phyloP scores from a whole-genome alignment of 805 yeast genomes.

The Ogataea pignaliae region DNA sequence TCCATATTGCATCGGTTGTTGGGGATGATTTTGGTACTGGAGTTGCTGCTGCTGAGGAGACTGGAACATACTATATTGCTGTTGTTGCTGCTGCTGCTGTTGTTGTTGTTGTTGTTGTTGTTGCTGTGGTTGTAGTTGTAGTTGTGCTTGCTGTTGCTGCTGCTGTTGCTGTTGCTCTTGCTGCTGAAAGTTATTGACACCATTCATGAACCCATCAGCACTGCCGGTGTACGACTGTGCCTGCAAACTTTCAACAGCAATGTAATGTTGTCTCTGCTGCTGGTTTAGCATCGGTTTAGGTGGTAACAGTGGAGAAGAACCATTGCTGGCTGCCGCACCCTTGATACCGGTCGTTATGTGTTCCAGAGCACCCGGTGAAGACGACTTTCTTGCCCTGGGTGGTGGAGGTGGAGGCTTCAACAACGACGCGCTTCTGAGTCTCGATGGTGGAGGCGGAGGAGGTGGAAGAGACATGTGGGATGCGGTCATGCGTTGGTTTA shows the following conservation, averaged over 20 bases:
- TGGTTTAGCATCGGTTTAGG: slow-evolving; percentile 28
- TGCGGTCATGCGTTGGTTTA: not conserved
- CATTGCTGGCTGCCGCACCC: not conserved
- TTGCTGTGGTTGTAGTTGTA: slow-evolving; percentile 7
- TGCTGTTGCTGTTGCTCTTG: slow-evolving; percentile 20
- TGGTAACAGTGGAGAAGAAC: slow-evolving; percentile 22
- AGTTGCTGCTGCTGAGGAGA: slow-evolving; percentile 9
- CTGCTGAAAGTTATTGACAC: slow-evolving; percentile 7
- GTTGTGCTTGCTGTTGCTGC: slow-evolving; percentile 3
- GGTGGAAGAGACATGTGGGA: slow-evolving; percentile 13
- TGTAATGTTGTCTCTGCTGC: slow-evolving; percentile 25
- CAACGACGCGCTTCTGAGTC: slow-evolving; percentile 10
- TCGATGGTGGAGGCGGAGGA: slow-evolving; percentile 26
- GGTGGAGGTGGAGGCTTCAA: slow-evolving; percentile 28
- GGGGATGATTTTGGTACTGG: too few species aligned
- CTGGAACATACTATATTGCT: slow-evolving; percentile 1
- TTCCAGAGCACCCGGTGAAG: slow-evolving; percentile 18
- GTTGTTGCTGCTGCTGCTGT: slow-evolving; percentile 13
- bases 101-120: slow-evolving; percentile 18
- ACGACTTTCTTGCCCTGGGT: slow-evolving; percentile 25
- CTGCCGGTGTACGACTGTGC: slow-evolving; percentile 8
- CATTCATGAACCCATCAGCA: not conserved
- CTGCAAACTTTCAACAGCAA: slow-evolving; percentile 12
- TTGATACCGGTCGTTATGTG: not conserved
- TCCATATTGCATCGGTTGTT: too few species aligned